Evolutionary conservation across 805 yeast genomes (phyloP).

Genomic region (Ogataea siamensis): DNA sequence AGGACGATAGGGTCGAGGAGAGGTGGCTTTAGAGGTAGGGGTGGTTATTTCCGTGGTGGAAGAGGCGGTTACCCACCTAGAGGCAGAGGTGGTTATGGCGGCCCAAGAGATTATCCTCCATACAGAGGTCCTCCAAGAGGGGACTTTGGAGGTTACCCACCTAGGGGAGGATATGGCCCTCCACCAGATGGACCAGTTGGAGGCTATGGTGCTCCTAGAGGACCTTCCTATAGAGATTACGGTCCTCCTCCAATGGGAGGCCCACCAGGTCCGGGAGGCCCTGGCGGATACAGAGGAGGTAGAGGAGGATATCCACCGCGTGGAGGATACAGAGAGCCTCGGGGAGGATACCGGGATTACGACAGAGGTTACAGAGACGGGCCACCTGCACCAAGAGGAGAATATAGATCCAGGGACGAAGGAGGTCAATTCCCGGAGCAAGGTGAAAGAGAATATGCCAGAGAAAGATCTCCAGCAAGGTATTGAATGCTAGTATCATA

Average conservation of each 20-base stretch:
- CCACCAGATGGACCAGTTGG: conserved; percentile 31
- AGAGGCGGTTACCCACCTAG: conserved; percentile 34
- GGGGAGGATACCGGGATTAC: conserved; percentile 31
- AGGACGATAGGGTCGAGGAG: conserved; percentile 44
- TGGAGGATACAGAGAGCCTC: conserved; percentile 30
- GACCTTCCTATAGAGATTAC: conserved; percentile 20
- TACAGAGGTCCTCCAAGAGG: conserved; percentile 30
- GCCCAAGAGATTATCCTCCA: conserved; percentile 30
- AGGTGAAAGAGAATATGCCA: conserved; percentile 50
- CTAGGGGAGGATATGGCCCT: conserved; percentile 29
- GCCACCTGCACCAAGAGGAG: conserved; percentile 32
- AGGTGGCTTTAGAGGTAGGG: conserved; percentile 47
- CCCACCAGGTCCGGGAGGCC: conserved; percentile 10
- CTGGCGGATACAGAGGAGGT: conserved; percentile 35
- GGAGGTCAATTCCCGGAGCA: conserved; percentile 34
- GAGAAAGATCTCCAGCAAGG: conserved; percentile 79
- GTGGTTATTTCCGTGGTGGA: conserved; percentile 38
- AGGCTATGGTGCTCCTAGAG: conserved; percentile 31
- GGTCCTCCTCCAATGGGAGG: conserved; percentile 8
- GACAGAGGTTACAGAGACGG: conserved; percentile 27
- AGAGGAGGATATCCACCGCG: conserved; percentile 41
- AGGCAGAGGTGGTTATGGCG: conserved; percentile 31
- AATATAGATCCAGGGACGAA: conserved; percentile 34
- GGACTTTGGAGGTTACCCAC: conserved; percentile 26
- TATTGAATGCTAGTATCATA: conserved; percentile 35